Evolutionary conservation across 352 stramenopile species (phyloP).

Genomic region (Phytopythium kandeliae): DNA sequence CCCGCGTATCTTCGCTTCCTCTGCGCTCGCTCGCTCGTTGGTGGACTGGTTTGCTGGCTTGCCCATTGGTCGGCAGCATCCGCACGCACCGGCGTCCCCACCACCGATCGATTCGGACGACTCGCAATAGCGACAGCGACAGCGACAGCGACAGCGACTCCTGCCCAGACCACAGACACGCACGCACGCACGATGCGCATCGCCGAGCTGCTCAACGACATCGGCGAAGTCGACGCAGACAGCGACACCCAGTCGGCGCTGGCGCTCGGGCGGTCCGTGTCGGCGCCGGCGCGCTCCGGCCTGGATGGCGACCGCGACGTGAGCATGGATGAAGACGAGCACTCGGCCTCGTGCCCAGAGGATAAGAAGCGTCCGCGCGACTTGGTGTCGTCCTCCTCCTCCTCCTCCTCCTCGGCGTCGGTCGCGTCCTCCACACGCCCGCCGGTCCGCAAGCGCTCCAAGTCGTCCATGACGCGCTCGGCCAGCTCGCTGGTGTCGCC

Average conservation of each 20-base stretch:
- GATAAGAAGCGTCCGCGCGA: constrained; percentile 18
- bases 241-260: constrained; percentile 9
- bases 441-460: constrained; percentile 13
- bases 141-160: no score
- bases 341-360: constrained; percentile 23
- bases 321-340: constrained; percentile 20
- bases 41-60: no score
- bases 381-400: constrained; percentile 1
- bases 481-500: constrained; percentile 15
- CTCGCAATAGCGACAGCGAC: no score
- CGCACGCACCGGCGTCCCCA: no score
- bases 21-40: not conserved
- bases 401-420: constrained; percentile 14
- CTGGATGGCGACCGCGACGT: constrained; percentile 10
- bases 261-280: constrained; percentile 23
- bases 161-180: no score
- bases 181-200: constrained; percentile 34
- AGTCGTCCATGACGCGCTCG: constrained; percentile 21
- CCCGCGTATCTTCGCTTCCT: not conserved
- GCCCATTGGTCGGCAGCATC: no score
- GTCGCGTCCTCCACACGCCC: not conserved
- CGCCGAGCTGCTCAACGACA: constrained; percentile 28
- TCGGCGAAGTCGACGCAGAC: constrained; percentile 18
- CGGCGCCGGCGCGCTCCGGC: constrained; percentile 13
- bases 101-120: no score